Evolutionary conservation across 2,329 filamentous ascomycete species (phyloP).

Genomic region (Drechslerella stenobrocha): DNA sequence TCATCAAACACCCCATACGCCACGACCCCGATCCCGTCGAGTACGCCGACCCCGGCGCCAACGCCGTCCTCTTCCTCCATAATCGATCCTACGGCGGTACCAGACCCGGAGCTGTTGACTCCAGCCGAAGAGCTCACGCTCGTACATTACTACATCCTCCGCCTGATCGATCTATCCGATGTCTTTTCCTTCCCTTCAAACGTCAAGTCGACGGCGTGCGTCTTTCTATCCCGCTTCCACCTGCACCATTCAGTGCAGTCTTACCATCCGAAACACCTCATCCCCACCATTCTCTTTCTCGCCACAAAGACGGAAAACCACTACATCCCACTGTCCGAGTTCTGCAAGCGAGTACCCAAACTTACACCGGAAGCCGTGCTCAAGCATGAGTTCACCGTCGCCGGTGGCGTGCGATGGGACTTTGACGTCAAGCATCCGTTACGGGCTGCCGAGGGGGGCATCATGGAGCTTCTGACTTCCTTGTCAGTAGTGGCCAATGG

Average conservation of each 20-base stretch:
- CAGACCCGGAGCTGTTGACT: constrained; percentile 72
- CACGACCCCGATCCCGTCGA: constrained; percentile 51
- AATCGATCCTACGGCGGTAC: constrained; percentile 17
- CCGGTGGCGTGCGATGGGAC: constrained; percentile 87
- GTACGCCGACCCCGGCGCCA: constrained; percentile 56
- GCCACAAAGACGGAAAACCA: constrained; percentile 89
- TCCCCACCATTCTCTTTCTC: constrained; percentile 88
- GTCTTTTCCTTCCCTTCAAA: constrained; percentile 16
- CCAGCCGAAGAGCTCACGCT: constrained; percentile 80
- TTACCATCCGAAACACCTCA: constrained; percentile 85
- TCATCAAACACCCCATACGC: constrained; percentile 53
- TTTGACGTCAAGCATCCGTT: constrained; percentile 92
- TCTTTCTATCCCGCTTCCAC: constrained; percentile 93
- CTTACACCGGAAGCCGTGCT: constrained; percentile 75
- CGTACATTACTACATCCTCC: constrained; percentile 72
- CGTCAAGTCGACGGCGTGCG: constrained; percentile 72
- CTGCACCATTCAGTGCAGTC: constrained; percentile 95
- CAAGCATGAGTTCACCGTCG: constrained; percentile 87
- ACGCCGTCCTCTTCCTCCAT: constrained; percentile 51
- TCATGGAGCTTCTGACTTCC: constrained; percentile 69
- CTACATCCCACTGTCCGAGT: constrained; percentile 69
- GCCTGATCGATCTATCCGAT: constrained; percentile 50
- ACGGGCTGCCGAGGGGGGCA: constrained; percentile 78
- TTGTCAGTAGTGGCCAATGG: constrained; percentile 53
- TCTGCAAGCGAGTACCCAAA: constrained; percentile 66